Base-by-base conservation (phyloP, 108 stramenopile genomes). In the Cyclostephanos tholiformis region DNA sequence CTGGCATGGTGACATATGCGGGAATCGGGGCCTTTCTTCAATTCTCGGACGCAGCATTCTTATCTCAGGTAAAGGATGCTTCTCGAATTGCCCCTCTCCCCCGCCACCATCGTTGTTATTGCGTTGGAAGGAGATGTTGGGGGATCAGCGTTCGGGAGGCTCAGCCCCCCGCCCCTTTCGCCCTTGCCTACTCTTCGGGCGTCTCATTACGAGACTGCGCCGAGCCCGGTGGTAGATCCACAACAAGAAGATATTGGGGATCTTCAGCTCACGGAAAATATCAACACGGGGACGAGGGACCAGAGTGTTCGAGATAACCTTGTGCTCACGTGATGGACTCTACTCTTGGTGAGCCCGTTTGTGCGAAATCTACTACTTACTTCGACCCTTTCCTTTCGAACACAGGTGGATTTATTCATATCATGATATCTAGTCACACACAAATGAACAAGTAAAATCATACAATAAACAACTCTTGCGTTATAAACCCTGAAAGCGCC, bases 121-220 rank as follows among this genome's bases (percentile, higher is more conserved):
- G n/a, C n/a, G n/a, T n/a, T n/a, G n/a, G n/a, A n/a, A n/a, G n/a
- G n/a, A n/a, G n/a, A n/a, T n/a, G n/a, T n/a, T n/a, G n/a, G n/a
- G n/a, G n/a, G n/a, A n/a, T n/a, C n/a, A n/a, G n/a, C n/a, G n/a
- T n/a, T n/a, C n/a, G n/a, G n/a, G n/a, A n/a, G n/a, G n/a, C n/a
- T n/a, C n/a, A n/a, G n/a, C n/a, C n/a, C n/a, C n/a, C n/a, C n/a
- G n/a, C n/a, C n/a, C n/a, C n/a, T n/a, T n/a, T 88, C 4, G 94
- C 97, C 0, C 74, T 99, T 41, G 41, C 65, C 2, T 22, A 94
- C 92, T 12, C 68, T 97, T 69, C 80, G 36, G 98, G 98, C 50
- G 88, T 97, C 9, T 93, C 35, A 56, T 96, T 99, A 99, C 74
- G 95, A 99, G 64, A 91, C 89, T 69, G 91, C 88, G 58, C 86